These are phyloP conservation scores for Inga leiocalycina DNA, from an alignment of 306 rosid genomes.

Conservation along the genomic window DNA sequence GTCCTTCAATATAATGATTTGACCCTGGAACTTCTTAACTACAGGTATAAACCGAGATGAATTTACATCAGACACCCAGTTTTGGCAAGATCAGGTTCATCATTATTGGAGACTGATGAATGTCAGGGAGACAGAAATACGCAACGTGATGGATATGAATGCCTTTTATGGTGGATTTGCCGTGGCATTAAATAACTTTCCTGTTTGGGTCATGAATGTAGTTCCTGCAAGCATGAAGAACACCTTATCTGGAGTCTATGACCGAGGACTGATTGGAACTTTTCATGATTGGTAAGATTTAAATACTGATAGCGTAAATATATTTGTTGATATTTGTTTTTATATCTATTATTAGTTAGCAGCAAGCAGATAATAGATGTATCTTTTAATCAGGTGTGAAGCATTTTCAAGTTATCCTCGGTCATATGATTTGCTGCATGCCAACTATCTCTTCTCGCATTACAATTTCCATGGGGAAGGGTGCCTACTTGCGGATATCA, in stretches of 20 bases:
- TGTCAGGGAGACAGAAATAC: slow-evolving; percentile 57
- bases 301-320: background rate
- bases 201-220: slow-evolving; percentile 88
- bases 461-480: slow-evolving; percentile 61
- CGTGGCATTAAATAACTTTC: slow-evolving; percentile 58
- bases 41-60: slow-evolving; percentile 70
- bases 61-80: slow-evolving; percentile 58
- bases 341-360: background rate
- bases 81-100: slow-evolving; percentile 73
- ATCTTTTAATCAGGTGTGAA: slow-evolving; percentile 70
- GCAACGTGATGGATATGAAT: slow-evolving; percentile 95
- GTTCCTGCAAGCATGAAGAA: slow-evolving; percentile 77
- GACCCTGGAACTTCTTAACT: slow-evolving; percentile 27
- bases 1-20: slow-evolving; percentile 30
- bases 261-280: slow-evolving; percentile 76
- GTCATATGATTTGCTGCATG: slow-evolving; percentile 85
- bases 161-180: slow-evolving; percentile 86
- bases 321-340: background rate
- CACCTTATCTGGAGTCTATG: slow-evolving; percentile 80
- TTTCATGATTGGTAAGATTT: slow-evolving; percentile 86
- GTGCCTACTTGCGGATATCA: slow-evolving; percentile 78
- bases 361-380: slow-evolving; percentile 36
- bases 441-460: slow-evolving; percentile 72
- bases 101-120: slow-evolving; percentile 83
- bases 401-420: slow-evolving; percentile 95